These are phyloP conservation scores for Helotiales sp. DNA, from an alignment of 2,329 filamentous ascomycete species.

Conservation along the genomic window DNA sequence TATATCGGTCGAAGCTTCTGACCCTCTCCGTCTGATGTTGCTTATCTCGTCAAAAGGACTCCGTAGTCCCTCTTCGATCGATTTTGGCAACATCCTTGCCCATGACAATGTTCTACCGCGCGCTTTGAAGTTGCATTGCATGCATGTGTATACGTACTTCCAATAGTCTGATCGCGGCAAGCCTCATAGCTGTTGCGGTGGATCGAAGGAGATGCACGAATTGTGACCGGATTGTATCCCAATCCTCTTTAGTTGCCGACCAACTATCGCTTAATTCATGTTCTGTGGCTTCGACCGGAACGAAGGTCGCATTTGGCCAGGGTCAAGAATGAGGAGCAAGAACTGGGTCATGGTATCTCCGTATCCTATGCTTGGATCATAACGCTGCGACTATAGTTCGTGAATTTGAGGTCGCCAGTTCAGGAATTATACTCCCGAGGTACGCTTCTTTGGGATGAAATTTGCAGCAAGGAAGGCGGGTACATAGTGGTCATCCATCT, in stretches of 20 bases:
- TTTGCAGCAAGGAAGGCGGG: too few species aligned
- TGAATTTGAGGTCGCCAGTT: too few species aligned
- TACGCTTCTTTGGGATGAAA: too few species aligned
- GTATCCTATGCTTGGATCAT: too few species aligned
- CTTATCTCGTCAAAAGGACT: background rate
- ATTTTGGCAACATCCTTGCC: background rate
- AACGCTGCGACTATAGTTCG: background rate
- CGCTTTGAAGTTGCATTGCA: conserved; percentile 6
- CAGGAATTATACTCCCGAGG: too few species aligned
- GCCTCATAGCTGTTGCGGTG: background rate
- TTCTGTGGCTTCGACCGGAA: background rate
- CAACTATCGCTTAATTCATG: background rate
- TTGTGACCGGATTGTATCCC: background rate
- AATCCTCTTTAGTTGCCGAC: background rate
- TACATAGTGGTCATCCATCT: too few species aligned
- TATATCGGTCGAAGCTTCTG: background rate
- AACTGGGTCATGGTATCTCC: background rate
- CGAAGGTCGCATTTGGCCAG: background rate
- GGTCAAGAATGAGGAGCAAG: background rate
- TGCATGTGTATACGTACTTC: conserved; percentile 12
- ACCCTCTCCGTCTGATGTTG: background rate
- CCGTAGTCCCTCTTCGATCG: background rate
- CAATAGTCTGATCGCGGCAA: conserved; percentile 14
- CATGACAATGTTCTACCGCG: background rate
- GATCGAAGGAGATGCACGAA: background rate